A percentile compares a stretch with the other conserved stretches of the same genome.
Conservation (phyloP, 305 asterid genomes). For the Vinca major region DNA sequence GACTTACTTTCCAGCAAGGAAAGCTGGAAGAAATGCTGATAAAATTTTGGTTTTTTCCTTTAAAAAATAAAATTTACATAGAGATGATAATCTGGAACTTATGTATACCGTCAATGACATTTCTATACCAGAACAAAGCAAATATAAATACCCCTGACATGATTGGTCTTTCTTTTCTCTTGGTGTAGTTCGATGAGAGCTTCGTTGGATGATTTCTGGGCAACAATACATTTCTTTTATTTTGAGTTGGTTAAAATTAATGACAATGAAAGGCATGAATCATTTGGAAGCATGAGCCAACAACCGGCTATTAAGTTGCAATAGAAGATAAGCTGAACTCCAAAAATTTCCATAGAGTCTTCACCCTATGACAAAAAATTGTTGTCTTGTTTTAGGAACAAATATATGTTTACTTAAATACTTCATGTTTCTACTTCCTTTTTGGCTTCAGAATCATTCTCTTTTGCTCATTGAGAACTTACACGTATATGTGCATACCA, state of each 20-base stretch:
- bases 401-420: neutral
- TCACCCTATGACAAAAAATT: neutral
- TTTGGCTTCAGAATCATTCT: neutral
- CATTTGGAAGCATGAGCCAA: neutral
- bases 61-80: neutral
- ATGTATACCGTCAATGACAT: too few relatives aligned
- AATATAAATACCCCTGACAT: neutral
- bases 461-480: neutral
- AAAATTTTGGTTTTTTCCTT: neutral
- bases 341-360: neutral
- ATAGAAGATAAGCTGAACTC: neutral
- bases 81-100: neutral
- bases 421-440: neutral
- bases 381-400: neutral
- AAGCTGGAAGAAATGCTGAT: neutral
- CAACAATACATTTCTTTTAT: neutral
- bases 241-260: neutral
- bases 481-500: neutral
- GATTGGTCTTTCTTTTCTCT: slow-evolving; percentile 1
- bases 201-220: neutral
- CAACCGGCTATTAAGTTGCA: neutral
- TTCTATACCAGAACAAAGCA: neutral
- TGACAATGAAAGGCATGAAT: too few relatives aligned
- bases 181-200: neutral
- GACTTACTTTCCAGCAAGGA: neutral